phyloP scores from a whole-genome alignment of 2,329 filamentous ascomycete genomes.

The Claviceps maximensis region DNA sequence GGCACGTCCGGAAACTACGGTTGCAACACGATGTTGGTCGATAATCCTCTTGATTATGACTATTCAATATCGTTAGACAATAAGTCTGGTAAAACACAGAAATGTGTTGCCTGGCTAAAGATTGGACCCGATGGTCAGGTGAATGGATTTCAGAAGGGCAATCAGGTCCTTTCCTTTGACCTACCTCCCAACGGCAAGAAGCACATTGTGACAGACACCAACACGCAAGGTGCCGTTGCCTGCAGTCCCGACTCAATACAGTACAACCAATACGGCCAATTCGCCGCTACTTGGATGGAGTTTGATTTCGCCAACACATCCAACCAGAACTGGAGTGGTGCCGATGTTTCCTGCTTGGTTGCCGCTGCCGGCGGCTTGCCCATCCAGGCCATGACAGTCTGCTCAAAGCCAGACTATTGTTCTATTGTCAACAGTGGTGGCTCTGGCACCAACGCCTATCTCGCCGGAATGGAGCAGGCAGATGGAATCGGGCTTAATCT shows the following conservation, averaged over 20 bases:
- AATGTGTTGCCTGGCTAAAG: slow-evolving; percentile 39
- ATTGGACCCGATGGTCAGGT: slow-evolving; percentile 30
- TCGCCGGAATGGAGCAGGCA: slow-evolving; percentile 20
- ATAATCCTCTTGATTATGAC: slow-evolving; percentile 26
- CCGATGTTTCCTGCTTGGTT: slow-evolving; percentile 37
- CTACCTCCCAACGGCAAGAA: slow-evolving; percentile 24
- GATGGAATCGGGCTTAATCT: slow-evolving; percentile 31
- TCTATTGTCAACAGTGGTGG: slow-evolving; percentile 25
- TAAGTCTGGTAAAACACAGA: slow-evolving; percentile 19
- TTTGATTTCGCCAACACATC: slow-evolving; percentile 31
- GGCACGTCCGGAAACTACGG: slow-evolving; percentile 29
- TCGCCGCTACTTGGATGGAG: slow-evolving; percentile 34
- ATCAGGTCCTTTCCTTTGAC: slow-evolving; percentile 27
- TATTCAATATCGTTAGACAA: slow-evolving; percentile 30
- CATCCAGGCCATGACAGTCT: slow-evolving; percentile 25
- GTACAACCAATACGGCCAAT: slow-evolving; percentile 26
- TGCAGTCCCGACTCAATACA: slow-evolving; percentile 24
- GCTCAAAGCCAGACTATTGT: slow-evolving; percentile 23
- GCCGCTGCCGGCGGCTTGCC: slow-evolving; percentile 19
- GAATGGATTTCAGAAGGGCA: slow-evolving; percentile 35
- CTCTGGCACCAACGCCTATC: slow-evolving; percentile 25
- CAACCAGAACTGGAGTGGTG: slow-evolving; percentile 37
- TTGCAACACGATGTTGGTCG: slow-evolving; percentile 38
- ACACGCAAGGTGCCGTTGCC: slow-evolving; percentile 36
- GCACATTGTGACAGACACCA: slow-evolving; percentile 29